Evolutionary conservation across 176 grass and related monocot species (phyloP).

Genomic region (Aegilops bicornis): DNA sequence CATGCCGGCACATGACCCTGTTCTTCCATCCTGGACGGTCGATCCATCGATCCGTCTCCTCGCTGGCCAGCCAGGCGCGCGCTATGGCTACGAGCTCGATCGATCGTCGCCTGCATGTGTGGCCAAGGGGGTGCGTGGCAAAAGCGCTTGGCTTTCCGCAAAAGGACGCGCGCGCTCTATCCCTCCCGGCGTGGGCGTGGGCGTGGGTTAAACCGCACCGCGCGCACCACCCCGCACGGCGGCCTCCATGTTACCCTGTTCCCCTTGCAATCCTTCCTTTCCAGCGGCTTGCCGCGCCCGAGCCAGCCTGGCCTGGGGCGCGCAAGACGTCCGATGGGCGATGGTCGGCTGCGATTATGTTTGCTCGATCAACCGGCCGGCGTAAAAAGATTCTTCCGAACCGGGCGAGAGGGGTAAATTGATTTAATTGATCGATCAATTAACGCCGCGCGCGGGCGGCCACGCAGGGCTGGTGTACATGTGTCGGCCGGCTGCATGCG

Average conservation of each 20-base stretch:
- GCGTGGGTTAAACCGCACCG: neutral
- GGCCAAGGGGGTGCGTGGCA: neutral
- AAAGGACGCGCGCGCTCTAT: constrained; percentile 10
- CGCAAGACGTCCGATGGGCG: neutral
- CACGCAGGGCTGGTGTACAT: neutral
- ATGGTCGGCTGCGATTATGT: no score
- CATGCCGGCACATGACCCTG: constrained; percentile 47
- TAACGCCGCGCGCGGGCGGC: neutral
- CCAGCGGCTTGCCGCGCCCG: neutral
- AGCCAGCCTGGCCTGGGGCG: neutral
- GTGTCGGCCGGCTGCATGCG: neutral
- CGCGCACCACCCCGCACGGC: neutral
- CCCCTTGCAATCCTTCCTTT: neutral
- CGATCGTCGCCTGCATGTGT: neutral
- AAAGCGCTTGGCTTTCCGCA: constrained; percentile 29
- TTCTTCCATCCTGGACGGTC: neutral
- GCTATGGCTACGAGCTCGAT: neutral
- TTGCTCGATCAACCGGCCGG: no score
- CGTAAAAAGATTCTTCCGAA: no score
- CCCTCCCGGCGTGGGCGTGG: neutral
- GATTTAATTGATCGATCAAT: no score
- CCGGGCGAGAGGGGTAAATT: no score
- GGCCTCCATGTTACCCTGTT: constrained; percentile 47
- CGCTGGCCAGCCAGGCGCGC: neutral
- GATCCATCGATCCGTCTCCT: neutral